phyloP scores from a whole-genome alignment of 176 grass and related monocot species.

The Musa beccarii region DNA sequence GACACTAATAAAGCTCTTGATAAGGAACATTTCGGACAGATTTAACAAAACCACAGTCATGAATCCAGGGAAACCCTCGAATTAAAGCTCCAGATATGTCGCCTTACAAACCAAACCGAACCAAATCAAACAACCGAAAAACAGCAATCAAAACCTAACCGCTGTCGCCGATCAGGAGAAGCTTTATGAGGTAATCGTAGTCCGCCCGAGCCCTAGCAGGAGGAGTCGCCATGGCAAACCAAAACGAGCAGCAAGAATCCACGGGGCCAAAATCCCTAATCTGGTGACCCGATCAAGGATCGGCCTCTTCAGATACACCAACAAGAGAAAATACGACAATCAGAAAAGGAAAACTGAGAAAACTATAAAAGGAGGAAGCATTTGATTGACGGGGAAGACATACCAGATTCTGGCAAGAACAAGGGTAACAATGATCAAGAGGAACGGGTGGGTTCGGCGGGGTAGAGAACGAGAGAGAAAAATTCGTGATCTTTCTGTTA shows the following conservation, averaged over 20 bases:
- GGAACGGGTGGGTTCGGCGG: no score
- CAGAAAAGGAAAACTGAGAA: background rate
- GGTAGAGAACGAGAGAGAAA: no score
- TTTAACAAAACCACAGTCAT: no score
- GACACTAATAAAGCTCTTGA: no score
- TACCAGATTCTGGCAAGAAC: background rate
- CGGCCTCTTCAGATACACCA: background rate
- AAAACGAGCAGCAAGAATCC: background rate
- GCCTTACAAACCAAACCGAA: background rate
- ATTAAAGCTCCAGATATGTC: background rate
- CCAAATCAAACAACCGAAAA: background rate
- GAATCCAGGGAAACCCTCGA: no score
- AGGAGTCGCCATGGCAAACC: background rate
- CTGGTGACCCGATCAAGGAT: background rate
- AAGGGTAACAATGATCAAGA: no score
- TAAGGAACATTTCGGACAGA: no score
- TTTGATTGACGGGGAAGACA: background rate
- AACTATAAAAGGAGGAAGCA: background rate
- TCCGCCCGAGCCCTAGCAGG: background rate
- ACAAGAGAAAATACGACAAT: background rate
- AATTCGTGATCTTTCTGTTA: no score
- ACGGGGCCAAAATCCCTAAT: background rate
- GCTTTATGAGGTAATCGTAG: background rate
- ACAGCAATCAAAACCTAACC: background rate
- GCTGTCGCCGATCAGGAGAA: constrained; percentile 1